Percentiles rank a stretch among this genome's conserved stretches.
Conservation (phyloP, 1,284 basidiomycete species). For the Leccinum angustisporum region DNA sequence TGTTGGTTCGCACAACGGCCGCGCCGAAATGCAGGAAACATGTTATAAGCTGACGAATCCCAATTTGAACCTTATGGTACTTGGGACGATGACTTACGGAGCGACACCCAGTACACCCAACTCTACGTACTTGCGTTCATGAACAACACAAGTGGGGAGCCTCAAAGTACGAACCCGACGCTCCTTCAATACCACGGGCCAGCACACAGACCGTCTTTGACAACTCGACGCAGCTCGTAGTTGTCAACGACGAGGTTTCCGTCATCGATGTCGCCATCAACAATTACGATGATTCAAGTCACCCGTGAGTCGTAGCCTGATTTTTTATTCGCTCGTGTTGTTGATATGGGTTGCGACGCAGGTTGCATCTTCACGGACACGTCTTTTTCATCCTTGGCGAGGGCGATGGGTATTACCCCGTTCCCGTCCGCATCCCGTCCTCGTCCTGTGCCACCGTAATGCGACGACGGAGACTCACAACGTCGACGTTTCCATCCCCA, state of each 20-base stretch:
- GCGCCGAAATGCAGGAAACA: conserved; percentile 32
- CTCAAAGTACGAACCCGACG: conserved; percentile 30
- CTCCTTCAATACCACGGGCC: conserved; percentile 28
- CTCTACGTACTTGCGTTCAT: conserved; percentile 26
- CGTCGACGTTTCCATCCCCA: no score
- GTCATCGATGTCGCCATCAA: conserved; percentile 29
- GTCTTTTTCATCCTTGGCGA: conserved; percentile 30
- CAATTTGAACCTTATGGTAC: conserved; percentile 32
- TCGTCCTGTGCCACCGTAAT: no score
- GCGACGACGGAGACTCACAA: no score
- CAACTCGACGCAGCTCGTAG: conserved; percentile 23
- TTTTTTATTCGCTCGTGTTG: not conserved
- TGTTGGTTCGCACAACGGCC: conserved; percentile 33
- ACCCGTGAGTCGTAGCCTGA: conserved; percentile 25
- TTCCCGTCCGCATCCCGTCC: no score
- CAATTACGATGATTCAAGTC: conserved; percentile 34
- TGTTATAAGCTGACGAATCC: conserved; percentile 35
- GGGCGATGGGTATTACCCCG: conserved; percentile 25
- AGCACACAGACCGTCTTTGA: conserved; percentile 30
- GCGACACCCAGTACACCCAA: conserved; percentile 23
- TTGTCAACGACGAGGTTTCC: conserved; percentile 29
- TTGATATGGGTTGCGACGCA: not conserved
- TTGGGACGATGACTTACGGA: conserved; percentile 26
- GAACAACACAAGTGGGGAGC: conserved; percentile 30
- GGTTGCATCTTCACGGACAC: conserved; percentile 35